Percentiles rank a stretch among this genome's conserved stretches.
Conservation (phyloP, 352 stramenopile genomes). For the Phytophthora constricta region DNA sequence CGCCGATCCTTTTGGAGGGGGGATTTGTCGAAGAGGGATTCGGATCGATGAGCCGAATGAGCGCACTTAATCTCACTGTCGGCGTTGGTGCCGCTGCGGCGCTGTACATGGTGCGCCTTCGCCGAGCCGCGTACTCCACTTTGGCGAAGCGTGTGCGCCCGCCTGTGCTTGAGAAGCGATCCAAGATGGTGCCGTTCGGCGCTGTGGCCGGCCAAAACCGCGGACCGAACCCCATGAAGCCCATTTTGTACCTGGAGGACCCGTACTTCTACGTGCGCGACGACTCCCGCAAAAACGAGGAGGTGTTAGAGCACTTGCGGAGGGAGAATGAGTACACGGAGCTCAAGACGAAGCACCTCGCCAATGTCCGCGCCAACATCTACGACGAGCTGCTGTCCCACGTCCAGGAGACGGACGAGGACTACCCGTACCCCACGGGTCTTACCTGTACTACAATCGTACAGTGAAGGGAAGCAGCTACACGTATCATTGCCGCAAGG, state of each 20-base stretch:
- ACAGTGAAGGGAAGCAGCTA: slow-evolving; percentile 90
- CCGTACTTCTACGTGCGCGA: slow-evolving; percentile 97
- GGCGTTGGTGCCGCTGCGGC: slow-evolving; percentile 61
- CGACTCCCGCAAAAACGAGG: slow-evolving; percentile 90
- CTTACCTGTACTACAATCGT: slow-evolving; percentile 90
- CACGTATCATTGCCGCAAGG: slow-evolving; percentile 79
- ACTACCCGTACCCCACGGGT: slow-evolving; percentile 85
- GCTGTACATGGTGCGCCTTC: slow-evolving; percentile 63
- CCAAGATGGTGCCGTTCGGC: slow-evolving; percentile 87
- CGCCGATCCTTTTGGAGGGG: background rate
- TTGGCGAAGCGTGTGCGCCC: slow-evolving; percentile 49
- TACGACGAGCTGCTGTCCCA: slow-evolving; percentile 94
- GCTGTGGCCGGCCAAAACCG: slow-evolving; percentile 82
- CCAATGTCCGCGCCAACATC: slow-evolving; percentile 79
- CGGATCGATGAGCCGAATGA: slow-evolving; percentile 60
- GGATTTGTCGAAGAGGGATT: background rate
- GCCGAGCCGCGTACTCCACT: slow-evolving; percentile 67
- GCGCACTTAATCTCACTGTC: slow-evolving; percentile 57
- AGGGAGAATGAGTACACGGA: slow-evolving; percentile 95
- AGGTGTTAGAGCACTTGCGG: slow-evolving; percentile 92
- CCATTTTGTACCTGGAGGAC: slow-evolving; percentile 90
- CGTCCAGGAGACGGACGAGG: slow-evolving; percentile 90
- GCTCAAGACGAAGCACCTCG: slow-evolving; percentile 86
- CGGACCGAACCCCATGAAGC: slow-evolving; percentile 89
- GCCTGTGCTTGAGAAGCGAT: slow-evolving; percentile 70